Conservation (phyloP, 1,284 basidiomycete genomes). For the Melanopsichium pennsylvanicum region DNA sequence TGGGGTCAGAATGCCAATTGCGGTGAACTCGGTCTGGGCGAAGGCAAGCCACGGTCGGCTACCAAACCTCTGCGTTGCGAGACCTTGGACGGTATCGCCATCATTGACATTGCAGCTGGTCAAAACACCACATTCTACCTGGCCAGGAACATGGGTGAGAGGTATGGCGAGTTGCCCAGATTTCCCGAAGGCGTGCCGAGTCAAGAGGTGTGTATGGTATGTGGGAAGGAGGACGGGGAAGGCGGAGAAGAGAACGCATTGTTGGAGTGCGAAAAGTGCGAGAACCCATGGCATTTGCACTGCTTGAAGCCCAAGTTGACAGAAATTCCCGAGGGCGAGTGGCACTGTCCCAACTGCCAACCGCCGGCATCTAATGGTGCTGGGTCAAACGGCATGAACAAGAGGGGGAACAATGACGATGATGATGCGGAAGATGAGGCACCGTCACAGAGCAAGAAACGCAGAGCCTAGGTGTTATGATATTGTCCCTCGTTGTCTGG, state of each 20-base stretch:
- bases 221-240: constrained; percentile 74
- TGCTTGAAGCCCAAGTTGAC: constrained; percentile 82
- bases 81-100: constrained; percentile 77
- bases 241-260: constrained; percentile 47
- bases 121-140: constrained; percentile 82
- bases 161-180: constrained; percentile 58
- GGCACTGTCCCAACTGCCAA: constrained; percentile 55
- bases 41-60: constrained; percentile 80
- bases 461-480: constrained; percentile 4
- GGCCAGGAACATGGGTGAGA: constrained; percentile 72
- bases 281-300: constrained; percentile 82
- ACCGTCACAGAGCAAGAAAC: constrained; percentile 19
- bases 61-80: constrained; percentile 81
- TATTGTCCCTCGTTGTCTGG: neutral
- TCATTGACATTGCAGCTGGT: constrained; percentile 81
- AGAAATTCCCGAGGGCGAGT: constrained; percentile 77
- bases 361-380: constrained; percentile 1
- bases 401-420: constrained; percentile 6
- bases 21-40: constrained; percentile 82
- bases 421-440: constrained; percentile 16
- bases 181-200: constrained; percentile 71
- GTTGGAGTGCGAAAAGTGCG: constrained; percentile 73
- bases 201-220: constrained; percentile 77
- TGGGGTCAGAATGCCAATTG: constrained; percentile 80
- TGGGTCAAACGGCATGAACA: constrained; percentile 6